These are phyloP conservation scores for Rhodotorula toruloides DNA, from an alignment of 768 basidiomycete species.

Conservation along the genomic window DNA sequence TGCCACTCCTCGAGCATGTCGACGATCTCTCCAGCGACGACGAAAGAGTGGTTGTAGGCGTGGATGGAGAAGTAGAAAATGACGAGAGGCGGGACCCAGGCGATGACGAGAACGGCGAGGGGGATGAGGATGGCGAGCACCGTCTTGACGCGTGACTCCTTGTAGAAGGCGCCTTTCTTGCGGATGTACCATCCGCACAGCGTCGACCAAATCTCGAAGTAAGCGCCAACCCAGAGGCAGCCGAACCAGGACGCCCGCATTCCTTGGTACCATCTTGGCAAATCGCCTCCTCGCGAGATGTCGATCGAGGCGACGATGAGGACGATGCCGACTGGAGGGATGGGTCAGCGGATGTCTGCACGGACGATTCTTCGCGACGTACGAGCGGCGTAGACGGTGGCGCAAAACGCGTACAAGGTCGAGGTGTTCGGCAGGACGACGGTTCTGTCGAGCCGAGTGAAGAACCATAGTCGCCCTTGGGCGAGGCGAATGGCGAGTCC, in stretches of 20 bases:
- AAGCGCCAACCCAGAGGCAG: conserved; percentile 8
- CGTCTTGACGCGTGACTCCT: not conserved
- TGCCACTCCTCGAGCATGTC: not conserved
- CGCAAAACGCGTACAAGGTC: conserved; percentile 7
- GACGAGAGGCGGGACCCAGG: conserved; percentile 6
- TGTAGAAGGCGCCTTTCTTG: conserved; percentile 15
- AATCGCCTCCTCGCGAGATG: not conserved
- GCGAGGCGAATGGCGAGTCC: conserved; percentile 5
- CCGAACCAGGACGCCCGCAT: not conserved
- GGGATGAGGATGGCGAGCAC: conserved; percentile 10
- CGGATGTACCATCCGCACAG: conserved; percentile 19
- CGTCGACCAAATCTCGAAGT: conserved; percentile 22
- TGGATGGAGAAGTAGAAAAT: not conserved
- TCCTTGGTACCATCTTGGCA: not conserved
- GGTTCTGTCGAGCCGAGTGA: conserved; percentile 12
- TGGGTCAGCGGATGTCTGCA: not conserved
- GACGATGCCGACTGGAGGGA: conserved; percentile 8
- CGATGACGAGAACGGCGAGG: conserved; percentile 2
- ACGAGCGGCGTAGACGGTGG: conserved; percentile 9
- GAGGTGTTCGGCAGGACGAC: conserved; percentile 18
- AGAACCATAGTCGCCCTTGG: conserved; percentile 13
- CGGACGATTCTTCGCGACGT: not conserved
- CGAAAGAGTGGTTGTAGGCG: conserved; percentile 8
- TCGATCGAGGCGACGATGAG: conserved; percentile 4
- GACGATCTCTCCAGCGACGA: not conserved